Evolutionary conservation across 1,284 basidiomycete genomes (phyloP), one percentile per base, ranked within the genome.

Genomic region (Cutaneotrichosporon mucoides): DNA sequence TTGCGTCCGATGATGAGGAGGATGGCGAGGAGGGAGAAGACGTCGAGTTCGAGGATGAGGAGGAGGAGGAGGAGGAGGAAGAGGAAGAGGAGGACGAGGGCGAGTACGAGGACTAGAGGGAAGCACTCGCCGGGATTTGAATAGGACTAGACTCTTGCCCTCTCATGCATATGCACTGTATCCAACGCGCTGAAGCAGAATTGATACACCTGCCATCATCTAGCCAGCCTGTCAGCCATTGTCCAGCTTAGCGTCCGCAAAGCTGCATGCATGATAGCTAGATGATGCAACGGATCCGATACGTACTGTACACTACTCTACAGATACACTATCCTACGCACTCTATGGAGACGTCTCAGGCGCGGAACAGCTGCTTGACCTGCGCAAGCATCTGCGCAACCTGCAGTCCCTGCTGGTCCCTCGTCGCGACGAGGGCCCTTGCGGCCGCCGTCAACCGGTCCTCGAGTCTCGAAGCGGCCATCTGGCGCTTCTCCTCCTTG

Each of bases 21-120:
- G 90, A 71, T 88, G 66, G 67, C 16, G 60, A 59, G 47, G 52
- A 49, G n/a, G 57, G 35, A 5, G 13, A 36, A n/a, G 46, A 49
- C 2, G 56, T 36, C 13, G 53, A 53, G 33, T 44, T 33, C 16
- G 59, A 57, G 38, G 47, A 45, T 15, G 51, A 52, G 16, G 52
- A 54, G 12, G 40, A 43, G 11, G 57, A 50, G 34, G 40, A 40
- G 35, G 44, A 40, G 24, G 55, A 47, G 49, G 34, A n/a, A 3
- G 51, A 53, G 38, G 37, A 37, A 5, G 49, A 51, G 38, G 53
- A 55, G 15, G 53, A 55, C 16, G 53, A 55, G 44, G 53, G 53
- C 44, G 53, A 55, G 45, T 55, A 55, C 38, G 53, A 55, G 37
- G 44, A 55, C 33, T 48, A 48, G 34, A 40, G 12, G 38, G 24